These are phyloP conservation scores for Salvia sclarea DNA, from an alignment of 305 asterid species.

Conservation along the genomic window DNA sequence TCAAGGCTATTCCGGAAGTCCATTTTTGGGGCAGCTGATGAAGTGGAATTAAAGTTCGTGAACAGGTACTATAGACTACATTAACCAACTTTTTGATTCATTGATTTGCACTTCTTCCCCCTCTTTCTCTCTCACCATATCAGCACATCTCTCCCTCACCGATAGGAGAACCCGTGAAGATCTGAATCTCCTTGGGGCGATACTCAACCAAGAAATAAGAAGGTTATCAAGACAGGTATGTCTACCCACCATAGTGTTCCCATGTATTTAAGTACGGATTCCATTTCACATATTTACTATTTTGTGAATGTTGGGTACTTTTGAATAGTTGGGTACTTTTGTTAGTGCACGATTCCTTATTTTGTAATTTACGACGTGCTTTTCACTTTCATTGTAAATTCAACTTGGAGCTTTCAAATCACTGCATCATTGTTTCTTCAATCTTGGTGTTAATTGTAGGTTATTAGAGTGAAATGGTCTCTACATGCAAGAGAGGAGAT, in stretches of 20 bases:
- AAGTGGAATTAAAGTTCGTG: slow-evolving; percentile 89
- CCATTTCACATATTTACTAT: background rate
- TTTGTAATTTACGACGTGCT: background rate
- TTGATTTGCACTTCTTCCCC: background rate
- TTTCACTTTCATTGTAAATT: background rate
- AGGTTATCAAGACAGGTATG: slow-evolving; percentile 87
- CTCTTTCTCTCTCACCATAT: slow-evolving; percentile 14
- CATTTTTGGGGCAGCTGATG: slow-evolving; percentile 98
- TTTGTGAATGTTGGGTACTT: slow-evolving; percentile 1
- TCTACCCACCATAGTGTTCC: slow-evolving; percentile 20
- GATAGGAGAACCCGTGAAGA: slow-evolving; percentile 89
- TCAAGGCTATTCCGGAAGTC: slow-evolving; percentile 83
- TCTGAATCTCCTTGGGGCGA: slow-evolving; percentile 64
- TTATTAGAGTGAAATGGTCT: slow-evolving; percentile 95
- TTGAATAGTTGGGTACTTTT: background rate
- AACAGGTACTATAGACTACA: slow-evolving; percentile 60
- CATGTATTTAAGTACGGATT: slow-evolving; percentile 9
- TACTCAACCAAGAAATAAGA: slow-evolving; percentile 91
- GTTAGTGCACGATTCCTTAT: background rate
- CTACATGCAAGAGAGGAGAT: slow-evolving; percentile 99
- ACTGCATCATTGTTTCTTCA: slow-evolving; percentile 15
- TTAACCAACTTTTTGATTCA: slow-evolving; percentile 21
- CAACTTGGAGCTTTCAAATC: background rate
- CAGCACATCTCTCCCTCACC: slow-evolving; percentile 17
- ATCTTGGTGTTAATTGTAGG: slow-evolving; percentile 43